Percentiles rank a stretch among this genome's conserved stretches.
Conservation (phyloP, 805 yeast genomes). For the Kluyveromyces starmeri region DNA sequence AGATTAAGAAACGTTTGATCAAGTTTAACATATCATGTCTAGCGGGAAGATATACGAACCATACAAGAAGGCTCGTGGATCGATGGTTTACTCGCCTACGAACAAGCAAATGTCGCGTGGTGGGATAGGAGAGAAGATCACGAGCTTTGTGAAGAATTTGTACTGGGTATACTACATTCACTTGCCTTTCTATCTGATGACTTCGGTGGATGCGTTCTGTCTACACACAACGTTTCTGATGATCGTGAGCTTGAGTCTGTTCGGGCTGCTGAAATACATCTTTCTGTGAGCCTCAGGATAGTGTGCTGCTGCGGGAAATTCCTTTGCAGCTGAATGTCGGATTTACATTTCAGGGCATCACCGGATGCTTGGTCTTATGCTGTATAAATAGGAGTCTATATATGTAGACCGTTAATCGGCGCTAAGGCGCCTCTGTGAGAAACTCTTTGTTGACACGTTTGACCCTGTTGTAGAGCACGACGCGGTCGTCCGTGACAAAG, state of each 20-base stretch:
- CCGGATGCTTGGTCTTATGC: no score
- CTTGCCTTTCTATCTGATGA: slow-evolving; percentile 37
- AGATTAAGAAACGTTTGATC: no score
- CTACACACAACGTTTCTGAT: slow-evolving; percentile 32
- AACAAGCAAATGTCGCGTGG: slow-evolving; percentile 22
- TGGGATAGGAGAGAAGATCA: slow-evolving; percentile 19
- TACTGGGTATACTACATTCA: slow-evolving; percentile 40
- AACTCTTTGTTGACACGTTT: slow-evolving; percentile 38
- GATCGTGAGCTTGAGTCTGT: slow-evolving; percentile 31
- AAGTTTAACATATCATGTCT: neutral
- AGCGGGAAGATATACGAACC: slow-evolving; percentile 3
- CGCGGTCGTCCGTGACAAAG: slow-evolving; percentile 59
- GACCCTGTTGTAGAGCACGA: slow-evolving; percentile 73
- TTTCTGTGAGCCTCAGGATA: slow-evolving; percentile 15
- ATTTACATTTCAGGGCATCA: no score
- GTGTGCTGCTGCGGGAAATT: no score
- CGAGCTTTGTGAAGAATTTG: slow-evolving; percentile 24
- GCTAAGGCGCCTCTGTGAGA: neutral
- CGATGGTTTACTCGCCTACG: slow-evolving; percentile 25
- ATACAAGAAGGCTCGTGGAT: slow-evolving; percentile 13
- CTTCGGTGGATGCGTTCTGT: slow-evolving; percentile 33
- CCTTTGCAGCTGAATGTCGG: no score
- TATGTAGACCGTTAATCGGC: no score
- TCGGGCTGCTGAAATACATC: slow-evolving; percentile 30
- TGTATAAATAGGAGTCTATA: no score